Evolutionary conservation across 805 yeast genomes (phyloP), one percentile per base, ranked within the genome.

Genomic region (Candida maris): DNA sequence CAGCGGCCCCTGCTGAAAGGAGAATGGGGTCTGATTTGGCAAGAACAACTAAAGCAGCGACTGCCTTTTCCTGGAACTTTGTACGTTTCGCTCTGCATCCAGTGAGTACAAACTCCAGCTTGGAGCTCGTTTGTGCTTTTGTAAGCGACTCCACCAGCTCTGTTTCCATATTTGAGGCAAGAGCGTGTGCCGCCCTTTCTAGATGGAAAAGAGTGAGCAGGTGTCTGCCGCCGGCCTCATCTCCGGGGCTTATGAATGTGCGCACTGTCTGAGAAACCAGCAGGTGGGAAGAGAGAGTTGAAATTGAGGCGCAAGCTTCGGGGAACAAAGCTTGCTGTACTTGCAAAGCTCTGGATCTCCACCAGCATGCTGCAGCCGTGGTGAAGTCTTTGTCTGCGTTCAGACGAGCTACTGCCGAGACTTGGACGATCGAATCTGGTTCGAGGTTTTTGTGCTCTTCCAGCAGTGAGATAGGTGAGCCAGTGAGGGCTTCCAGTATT

Each of bases 21-120:
- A 57, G 41, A 19, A 59, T 37, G 1, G 52, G 55, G 16, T 62
- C 54, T 33, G 75, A 68, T 37, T 75, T 72, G 1, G 97, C 97
- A 15, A 91, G 61, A 18, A 87, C 75, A 12, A 89, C 73, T 41
- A 91, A 71, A 26, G 86, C 77, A 1, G 96, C 74, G 18, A 81
- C 74, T n/a, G 80, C 76, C 22, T 67, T 70, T 32, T 71, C 70
- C 62, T 91, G 97, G 57, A 67, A 85, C 57, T 85, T 85, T 4
- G 97, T 91, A 54, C 93, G 71, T 55, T 79, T 82, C 7, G 96
- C 96, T 48, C 79, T 79, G 38, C 93, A 85, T 47, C 97, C 97
- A 1, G 97, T 84, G 30, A 91, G 62, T 1, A 81, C 73, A 45
- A 81, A 73, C 33, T 73, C 64, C 31, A 87, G 68, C 1, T 76